Base-by-base conservation (phyloP, 208 protist species). In the Leishmania turanica region DNA sequence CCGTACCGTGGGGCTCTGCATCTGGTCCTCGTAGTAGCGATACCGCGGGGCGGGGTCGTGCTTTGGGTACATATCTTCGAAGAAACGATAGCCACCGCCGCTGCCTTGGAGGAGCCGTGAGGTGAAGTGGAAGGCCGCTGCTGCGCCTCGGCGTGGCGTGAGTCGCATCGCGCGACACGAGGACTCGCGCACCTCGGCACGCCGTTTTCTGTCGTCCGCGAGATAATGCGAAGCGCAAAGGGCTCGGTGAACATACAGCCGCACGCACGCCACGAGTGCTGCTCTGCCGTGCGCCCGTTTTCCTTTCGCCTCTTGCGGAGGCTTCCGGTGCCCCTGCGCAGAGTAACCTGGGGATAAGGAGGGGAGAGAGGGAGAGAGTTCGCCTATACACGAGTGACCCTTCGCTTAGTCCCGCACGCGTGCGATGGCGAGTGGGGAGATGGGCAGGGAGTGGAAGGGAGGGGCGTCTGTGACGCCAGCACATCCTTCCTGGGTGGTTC, bases 1-100 rank as follows among this genome's bases (percentile, higher is more conserved):
- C 78, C 79, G 82, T 11, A 86, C 83, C 1, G 91, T 89, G 15
- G 88, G 87, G 64, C 86, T 84, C 68, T 82, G 70, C 66, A 89
- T 45, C 84, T 97, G 94, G 6, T 96, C 94, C 77, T 97, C 94
- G 81, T 96, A 97, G 78, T 58, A 88, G 15, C 78, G 75, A 76
- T 89, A 97, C 42, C 91, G 94, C 31, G 92, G 92, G 3, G 92
- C 88, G 6, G 94, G 94, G 19, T 88, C 89, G 75, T 94, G 90
- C 75, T 95, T 93, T 6, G 94, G 94, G 78, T 95, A 97, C 88
- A 95, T 93, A 78, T 97, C 94, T 74, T 97, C 92, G 79, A 97
- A 97, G 77, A 92, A 97, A 58, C 89, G 92, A 79, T 97, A 97
- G 1, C 91, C 91, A 45, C 78, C 87, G 37, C 81, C 87, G 42